Evolutionary conservation across 805 yeast species (phyloP).

Genomic region (Blastobotrys chiropterorum): DNA sequence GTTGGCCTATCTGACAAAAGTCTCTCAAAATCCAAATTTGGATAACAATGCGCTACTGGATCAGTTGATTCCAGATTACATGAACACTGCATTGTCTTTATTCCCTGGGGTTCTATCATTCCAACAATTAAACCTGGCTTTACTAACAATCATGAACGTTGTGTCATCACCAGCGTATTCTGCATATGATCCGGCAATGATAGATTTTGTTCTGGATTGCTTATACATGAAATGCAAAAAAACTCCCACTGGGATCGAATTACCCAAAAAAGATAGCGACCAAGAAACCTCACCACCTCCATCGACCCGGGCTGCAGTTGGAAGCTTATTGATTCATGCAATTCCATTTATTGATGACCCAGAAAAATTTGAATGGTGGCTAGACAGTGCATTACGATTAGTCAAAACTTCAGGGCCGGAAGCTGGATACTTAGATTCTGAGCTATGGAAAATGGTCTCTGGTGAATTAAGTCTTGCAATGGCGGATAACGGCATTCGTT

Average conservation of each 20-base stretch:
- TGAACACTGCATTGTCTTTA: constrained; percentile 43
- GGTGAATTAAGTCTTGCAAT: constrained; percentile 43
- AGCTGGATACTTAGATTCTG: constrained; percentile 32
- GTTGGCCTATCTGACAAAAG: constrained; percentile 30
- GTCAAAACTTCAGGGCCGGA: constrained; percentile 27
- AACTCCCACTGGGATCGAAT: constrained; percentile 32
- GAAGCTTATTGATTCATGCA: constrained; percentile 42
- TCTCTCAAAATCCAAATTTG: background rate
- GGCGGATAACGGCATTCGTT: constrained; percentile 28
- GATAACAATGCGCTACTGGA: constrained; percentile 2
- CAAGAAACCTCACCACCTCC: constrained; percentile 21
- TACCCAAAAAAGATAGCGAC: constrained; percentile 20
- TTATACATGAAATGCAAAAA: constrained; percentile 33
- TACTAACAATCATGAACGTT: constrained; percentile 47
- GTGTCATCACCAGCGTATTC: constrained; percentile 34
- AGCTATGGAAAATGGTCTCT: constrained; percentile 49
- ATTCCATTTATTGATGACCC: constrained; percentile 47
- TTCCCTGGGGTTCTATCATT: constrained; percentile 53
- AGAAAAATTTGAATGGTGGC: constrained; percentile 39
- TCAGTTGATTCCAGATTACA: constrained; percentile 34
- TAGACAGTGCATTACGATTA: constrained; percentile 38
- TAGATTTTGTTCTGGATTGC: constrained; percentile 35
- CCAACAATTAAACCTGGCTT: constrained; percentile 50
- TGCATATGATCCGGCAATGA: constrained; percentile 22
- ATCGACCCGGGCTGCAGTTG: constrained; percentile 42